Percentiles rank a stretch among this genome's conserved stretches.
These are phyloP conservation scores for Hypericum perforatum DNA, from an alignment of 345 rosid genomes.

Conservation along the genomic window DNA sequence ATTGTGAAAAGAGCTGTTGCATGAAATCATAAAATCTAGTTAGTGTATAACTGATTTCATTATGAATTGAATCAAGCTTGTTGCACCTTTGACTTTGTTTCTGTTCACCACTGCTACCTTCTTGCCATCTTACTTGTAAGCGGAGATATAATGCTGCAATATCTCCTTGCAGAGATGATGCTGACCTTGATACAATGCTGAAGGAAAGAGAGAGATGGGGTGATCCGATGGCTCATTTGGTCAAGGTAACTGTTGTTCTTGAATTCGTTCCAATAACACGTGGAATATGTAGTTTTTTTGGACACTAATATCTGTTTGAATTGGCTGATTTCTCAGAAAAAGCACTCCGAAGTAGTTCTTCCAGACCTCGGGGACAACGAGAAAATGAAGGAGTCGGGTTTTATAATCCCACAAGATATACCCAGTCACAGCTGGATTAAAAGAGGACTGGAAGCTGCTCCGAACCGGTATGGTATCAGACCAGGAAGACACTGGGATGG, in stretches of 20 bases:
- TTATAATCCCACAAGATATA: slow-evolving; percentile 67
- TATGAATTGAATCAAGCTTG: background rate
- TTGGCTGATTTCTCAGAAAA: slow-evolving; percentile 37
- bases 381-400: slow-evolving; percentile 87
- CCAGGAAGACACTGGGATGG: slow-evolving; percentile 99
- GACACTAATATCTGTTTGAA: slow-evolving; percentile 8
- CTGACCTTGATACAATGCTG: slow-evolving; percentile 71
- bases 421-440: slow-evolving; percentile 82
- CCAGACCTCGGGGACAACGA: slow-evolving; percentile 69
- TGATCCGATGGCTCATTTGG: slow-evolving; percentile 95
- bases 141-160: no score
- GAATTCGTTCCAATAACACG: no score
- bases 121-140: no score
- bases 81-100: background rate
- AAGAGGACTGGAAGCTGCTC: slow-evolving; percentile 68
- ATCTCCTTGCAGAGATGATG: slow-evolving; percentile 62
- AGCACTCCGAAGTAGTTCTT: slow-evolving; percentile 35
- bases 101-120: no score
- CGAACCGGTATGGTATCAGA: slow-evolving; percentile 75
- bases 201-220: slow-evolving; percentile 78
- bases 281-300: background rate
- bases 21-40: background rate
- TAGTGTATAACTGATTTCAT: background rate
- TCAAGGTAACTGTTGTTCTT: slow-evolving; percentile 44
- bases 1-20: slow-evolving; percentile 1